phyloP scores from a whole-genome alignment of 2,329 filamentous ascomycete genomes.

The Phialemonium atrogriseum region DNA sequence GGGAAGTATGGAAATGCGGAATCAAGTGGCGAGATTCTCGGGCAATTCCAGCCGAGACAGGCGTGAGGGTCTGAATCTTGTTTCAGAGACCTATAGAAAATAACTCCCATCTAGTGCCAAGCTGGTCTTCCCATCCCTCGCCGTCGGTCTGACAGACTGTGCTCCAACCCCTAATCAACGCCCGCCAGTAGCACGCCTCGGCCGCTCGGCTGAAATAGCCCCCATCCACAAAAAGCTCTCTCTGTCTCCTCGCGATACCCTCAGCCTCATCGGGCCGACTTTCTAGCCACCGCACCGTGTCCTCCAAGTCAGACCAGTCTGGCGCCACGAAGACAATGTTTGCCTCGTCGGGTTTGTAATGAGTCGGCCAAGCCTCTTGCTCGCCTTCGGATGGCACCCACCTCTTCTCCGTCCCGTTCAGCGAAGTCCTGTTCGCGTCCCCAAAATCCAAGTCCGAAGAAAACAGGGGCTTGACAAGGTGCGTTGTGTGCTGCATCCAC shows the following conservation, averaged over 20 bases:
- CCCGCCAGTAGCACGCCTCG: conserved; percentile 40
- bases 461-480: conserved; percentile 32
- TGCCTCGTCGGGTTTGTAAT: conserved; percentile 21
- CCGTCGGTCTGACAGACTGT: conserved; percentile 11
- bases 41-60: no score
- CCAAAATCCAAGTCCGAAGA: conserved; percentile 19
- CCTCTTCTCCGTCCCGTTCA: no score
- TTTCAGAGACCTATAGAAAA: no score
- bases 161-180: conserved; percentile 34
- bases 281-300: conserved; percentile 32
- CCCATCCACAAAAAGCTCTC: conserved; percentile 24
- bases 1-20: no score
- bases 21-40: no score
- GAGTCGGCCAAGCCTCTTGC: conserved; percentile 24
- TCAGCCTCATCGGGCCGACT: conserved; percentile 26
- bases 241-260: conserved; percentile 33
- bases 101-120: background rate
- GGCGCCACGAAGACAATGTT: conserved; percentile 35
- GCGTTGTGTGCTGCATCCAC: conserved; percentile 36
- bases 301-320: conserved; percentile 37
- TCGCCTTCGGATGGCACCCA: background rate
- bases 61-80: no score
- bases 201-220: conserved; percentile 34
- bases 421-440: conserved; percentile 9
- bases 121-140: background rate